Base-by-base conservation (phyloP, 345 rosid genomes). In the Salix udensis region DNA sequence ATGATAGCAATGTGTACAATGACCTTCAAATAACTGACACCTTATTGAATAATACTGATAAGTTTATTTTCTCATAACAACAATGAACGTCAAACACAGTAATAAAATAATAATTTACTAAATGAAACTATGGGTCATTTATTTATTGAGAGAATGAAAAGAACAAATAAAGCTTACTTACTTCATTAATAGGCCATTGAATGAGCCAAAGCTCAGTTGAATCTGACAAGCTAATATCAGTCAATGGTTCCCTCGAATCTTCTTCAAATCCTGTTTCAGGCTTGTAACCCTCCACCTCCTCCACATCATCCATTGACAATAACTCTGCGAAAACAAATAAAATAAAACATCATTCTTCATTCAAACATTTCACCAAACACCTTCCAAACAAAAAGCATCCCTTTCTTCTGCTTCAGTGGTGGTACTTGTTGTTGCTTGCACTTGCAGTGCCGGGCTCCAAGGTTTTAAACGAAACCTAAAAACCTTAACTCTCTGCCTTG, bases 191-290 rank as follows among this genome's bases (percentile, higher is more conserved):
- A 76, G 97, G 97, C 89, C 90, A 91, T 44, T 91, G 97, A 60
- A 95, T 84, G 82, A 95, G 92, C 94, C 95, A 91, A 70, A 93
- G 88, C 86, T 94, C 97, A 3, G 87, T 80, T 6, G 90, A 79
- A 10, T 72, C 86, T 0, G 79, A 74, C 72, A 70, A 12, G 7
- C 72, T 77, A 61, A 85, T 60, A 76, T 92, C 89, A 14, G 70
- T 28, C 5, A 92, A 88, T 5, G 87, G 80, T 7, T 85, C 86
- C 67, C 75, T 75, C 11, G 75, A 28, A 60, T 88, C 87, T 72
- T 82, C 84, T 39, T 72, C 74, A 60, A 82, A 91, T 52, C 84
- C 92, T 1, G 82, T 82, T 1, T 84, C 74, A 31, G 93, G 93
- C 31, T 70, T 79, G 82, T 86, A 89, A 44, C 76, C 73, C 26